These are phyloP conservation scores for Penicillium paneum DNA, from an alignment of 2,329 filamentous ascomycete species.

Conservation along the genomic window DNA sequence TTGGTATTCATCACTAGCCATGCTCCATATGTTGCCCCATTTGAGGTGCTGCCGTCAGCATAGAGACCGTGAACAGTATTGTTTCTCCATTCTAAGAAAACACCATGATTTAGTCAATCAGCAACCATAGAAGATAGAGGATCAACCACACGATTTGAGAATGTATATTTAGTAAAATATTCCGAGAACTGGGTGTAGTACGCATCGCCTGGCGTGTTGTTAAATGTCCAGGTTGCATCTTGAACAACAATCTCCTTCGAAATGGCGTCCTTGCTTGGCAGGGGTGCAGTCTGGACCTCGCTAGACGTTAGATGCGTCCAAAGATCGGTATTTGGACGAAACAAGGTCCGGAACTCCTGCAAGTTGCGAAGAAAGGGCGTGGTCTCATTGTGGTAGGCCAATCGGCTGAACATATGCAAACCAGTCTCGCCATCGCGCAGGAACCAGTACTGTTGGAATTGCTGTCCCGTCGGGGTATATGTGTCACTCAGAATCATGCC, in stretches of 20 bases:
- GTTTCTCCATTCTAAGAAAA: slow-evolving; percentile 49
- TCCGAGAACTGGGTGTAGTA: slow-evolving; percentile 57
- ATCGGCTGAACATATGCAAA: slow-evolving; percentile 59
- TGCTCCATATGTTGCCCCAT: slow-evolving; percentile 54
- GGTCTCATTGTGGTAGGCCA: slow-evolving; percentile 58
- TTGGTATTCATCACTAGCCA: slow-evolving; percentile 65
- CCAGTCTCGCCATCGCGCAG: slow-evolving; percentile 61
- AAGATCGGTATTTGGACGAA: slow-evolving; percentile 57
- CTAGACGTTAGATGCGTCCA: slow-evolving; percentile 64
- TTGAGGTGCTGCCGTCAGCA: slow-evolving; percentile 50
- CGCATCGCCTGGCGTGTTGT: slow-evolving; percentile 52
- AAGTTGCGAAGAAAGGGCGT: slow-evolving; percentile 57
- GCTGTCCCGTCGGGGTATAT: slow-evolving; percentile 56
- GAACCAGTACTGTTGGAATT: slow-evolving; percentile 65
- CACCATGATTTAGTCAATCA: neutral
- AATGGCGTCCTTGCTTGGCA: slow-evolving; percentile 40
- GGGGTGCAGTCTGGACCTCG: slow-evolving; percentile 53
- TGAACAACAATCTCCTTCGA: slow-evolving; percentile 54
- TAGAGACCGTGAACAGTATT: slow-evolving; percentile 58
- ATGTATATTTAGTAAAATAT: slow-evolving; percentile 67
- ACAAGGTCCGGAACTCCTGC: slow-evolving; percentile 60
- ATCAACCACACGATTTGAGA: slow-evolving; percentile 46
- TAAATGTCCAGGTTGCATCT: slow-evolving; percentile 62
- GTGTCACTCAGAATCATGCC: slow-evolving; percentile 60
- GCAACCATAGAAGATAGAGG: neutral